Base-by-base conservation (phyloP, 1,284 basidiomycete genomes). In the Naganishia liquefaciens region DNA sequence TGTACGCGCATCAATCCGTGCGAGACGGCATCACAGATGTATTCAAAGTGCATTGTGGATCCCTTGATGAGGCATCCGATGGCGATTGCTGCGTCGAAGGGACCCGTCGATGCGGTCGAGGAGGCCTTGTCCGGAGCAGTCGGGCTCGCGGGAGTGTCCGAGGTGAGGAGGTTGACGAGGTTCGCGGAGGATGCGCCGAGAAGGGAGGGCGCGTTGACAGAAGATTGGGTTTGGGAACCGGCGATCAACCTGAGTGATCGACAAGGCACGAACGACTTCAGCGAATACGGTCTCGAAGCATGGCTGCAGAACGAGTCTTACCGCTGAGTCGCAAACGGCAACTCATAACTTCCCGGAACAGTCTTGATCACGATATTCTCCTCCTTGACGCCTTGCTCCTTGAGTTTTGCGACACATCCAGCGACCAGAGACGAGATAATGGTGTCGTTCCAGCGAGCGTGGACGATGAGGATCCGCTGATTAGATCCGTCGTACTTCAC, bases 31-130 rank as follows among this genome's bases (percentile, higher is more conserved):
- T 98, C 93, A 76, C 87, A 91, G 78, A 99, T 99, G 83, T 99
- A 99, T 79, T 97, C 93, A 77, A 96, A 97, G 81, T 97, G 93
- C 91, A 95, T 95, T 17, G 93, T 96, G 3, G 86, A 84, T 64
- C 93, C 95, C 80, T 99, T 99, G 84, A 99, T 97, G 75, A 99
- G 87, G 51, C 94, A 92, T 11, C 95, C 95, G 73, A 99, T 93
- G 44, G 93, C 91, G 75, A 99, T 95, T 69, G 97, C 87, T 13
- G 93, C 96, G 79, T 95, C 90, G 71, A 97, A 94, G 0, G 91
- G 87, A 64, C 85, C 83, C 54, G 82, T 85, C 11, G 85, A 82
- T 72, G 82, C 79, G 42, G 77, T 73, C 6, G 70, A 69, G 74
- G 74, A n/a, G 71, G 76, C 2, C 81, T 81, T 6, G 81, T 82